Evolutionary conservation across 2,329 filamentous ascomycete genomes (phyloP).

Genomic region (Curvularia hawaiiensis): DNA sequence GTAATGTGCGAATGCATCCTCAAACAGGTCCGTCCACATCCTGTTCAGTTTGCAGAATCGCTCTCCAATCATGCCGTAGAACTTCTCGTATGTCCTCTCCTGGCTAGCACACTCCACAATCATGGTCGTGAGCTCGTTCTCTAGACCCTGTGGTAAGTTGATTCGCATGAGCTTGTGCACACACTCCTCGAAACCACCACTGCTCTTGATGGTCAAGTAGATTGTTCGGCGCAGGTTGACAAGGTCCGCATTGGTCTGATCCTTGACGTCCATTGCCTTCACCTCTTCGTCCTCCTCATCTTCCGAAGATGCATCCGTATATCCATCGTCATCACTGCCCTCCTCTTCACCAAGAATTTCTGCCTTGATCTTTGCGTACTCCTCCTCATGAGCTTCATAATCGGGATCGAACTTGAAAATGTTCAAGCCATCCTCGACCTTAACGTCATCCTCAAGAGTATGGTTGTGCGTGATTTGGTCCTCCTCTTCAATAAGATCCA

Average conservation of each 20-base stretch:
- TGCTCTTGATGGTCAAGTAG: slow-evolving; percentile 97
- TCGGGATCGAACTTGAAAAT: slow-evolving; percentile 93
- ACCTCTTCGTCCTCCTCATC: slow-evolving; percentile 79
- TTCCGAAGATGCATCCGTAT: slow-evolving; percentile 68
- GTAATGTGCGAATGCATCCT: slow-evolving; percentile 87
- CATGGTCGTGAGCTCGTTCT: slow-evolving; percentile 93
- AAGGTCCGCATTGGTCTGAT: slow-evolving; percentile 94
- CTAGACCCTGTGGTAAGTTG: slow-evolving; percentile 82
- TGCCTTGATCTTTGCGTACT: slow-evolving; percentile 87
- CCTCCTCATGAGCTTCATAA: slow-evolving; percentile 88
- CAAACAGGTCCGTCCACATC: slow-evolving; percentile 91
- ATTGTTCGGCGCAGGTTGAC: slow-evolving; percentile 93
- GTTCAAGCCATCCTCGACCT: slow-evolving; percentile 84
- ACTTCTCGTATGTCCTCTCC: slow-evolving; percentile 96
- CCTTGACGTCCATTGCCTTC: slow-evolving; percentile 92
- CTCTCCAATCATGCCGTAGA: slow-evolving; percentile 93
- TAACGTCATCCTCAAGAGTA: slow-evolving; percentile 76
- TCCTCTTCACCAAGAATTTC: slow-evolving; percentile 84
- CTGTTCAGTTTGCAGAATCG: slow-evolving; percentile 95
- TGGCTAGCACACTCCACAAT: slow-evolving; percentile 96
- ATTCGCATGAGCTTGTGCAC: slow-evolving; percentile 94
- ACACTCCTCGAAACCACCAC: slow-evolving; percentile 93
- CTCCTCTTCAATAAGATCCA: slow-evolving; percentile 96
- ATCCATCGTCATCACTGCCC: slow-evolving; percentile 73
- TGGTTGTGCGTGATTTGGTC: slow-evolving; percentile 94